Percentiles rank a stretch among this genome's conserved stretches.
Evolutionary conservation across 129 eudicot genomes (phyloP).

Genomic region (Glebionis coronaria): DNA sequence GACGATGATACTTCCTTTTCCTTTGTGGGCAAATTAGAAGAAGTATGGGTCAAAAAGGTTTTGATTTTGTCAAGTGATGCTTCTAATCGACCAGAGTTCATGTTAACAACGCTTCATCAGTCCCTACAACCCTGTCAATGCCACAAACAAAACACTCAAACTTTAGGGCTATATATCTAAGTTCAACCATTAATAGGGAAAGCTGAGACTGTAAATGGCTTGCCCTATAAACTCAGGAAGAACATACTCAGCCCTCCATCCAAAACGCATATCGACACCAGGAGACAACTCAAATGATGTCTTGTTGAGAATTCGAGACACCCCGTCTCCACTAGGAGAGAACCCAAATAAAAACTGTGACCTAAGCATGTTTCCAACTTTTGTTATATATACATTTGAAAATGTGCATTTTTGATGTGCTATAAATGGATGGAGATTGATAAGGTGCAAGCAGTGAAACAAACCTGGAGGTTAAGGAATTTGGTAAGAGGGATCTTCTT

Average conservation of each 20-base stretch:
- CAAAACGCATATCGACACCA: conserved; percentile 89
- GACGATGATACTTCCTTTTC: conserved; percentile 18
- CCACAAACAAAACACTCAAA: conserved; percentile 24
- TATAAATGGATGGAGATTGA: too few relatives aligned
- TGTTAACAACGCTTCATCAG: conserved; percentile 78
- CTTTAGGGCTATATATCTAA: too few relatives aligned
- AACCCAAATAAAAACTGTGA: conserved; percentile 78
- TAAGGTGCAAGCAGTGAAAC: neutral
- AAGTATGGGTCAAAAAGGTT: conserved; percentile 65
- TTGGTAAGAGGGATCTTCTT: conserved; percentile 86
- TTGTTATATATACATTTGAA: neutral
- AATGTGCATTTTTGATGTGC: neutral
- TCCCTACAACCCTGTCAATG: conserved; percentile 68
- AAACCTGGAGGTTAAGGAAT: conserved; percentile 78
- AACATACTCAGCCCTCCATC: conserved; percentile 92
- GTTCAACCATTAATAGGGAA: too few relatives aligned
- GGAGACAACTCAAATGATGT: conserved; percentile 74
- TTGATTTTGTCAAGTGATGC: conserved; percentile 95
- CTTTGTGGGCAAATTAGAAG: conserved; percentile 14
- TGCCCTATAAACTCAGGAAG: conserved; percentile 92
- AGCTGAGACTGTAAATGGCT: conserved; percentile 21
- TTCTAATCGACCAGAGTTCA: conserved; percentile 80
- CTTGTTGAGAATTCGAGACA: conserved; percentile 86
- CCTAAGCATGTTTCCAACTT: conserved; percentile 42
- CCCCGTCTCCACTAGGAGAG: conserved; percentile 90